phyloP scores from a whole-genome alignment of 768 basidiomycete genomes.

The Boletus insuetus region DNA sequence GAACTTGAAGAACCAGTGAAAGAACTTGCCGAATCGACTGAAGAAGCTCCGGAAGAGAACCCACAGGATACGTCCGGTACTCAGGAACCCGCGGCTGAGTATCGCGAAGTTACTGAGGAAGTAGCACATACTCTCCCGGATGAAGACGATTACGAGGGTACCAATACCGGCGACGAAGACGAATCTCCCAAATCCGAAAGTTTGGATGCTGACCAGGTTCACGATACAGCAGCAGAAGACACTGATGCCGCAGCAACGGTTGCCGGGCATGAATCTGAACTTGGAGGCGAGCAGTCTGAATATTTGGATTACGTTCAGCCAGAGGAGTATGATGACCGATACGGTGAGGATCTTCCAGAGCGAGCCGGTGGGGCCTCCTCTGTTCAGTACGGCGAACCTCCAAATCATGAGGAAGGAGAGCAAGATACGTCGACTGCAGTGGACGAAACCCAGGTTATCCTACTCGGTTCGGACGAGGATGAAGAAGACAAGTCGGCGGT shows the following conservation, averaged over 20 bases:
- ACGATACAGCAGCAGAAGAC: conserved; percentile 22
- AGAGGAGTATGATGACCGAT: conserved; percentile 37
- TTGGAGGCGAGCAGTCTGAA: conserved; percentile 33
- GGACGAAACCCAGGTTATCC: conserved; percentile 15
- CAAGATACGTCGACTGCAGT: conserved; percentile 16
- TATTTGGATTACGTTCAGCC: conserved; percentile 32
- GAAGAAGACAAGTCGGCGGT: conserved; percentile 11
- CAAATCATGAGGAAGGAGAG: conserved; percentile 23
- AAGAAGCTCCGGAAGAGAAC: conserved; percentile 11
- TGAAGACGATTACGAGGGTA: conserved; percentile 21
- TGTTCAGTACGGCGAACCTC: conserved; percentile 16
- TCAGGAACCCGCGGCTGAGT: conserved; percentile 15
- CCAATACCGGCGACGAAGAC: conserved; percentile 17
- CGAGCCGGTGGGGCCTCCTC: conserved; percentile 17
- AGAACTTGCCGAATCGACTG: conserved; percentile 5
- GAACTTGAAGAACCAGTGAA: conserved; percentile 2
- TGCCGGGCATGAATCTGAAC: conserved; percentile 11
- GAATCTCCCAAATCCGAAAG: conserved; percentile 14
- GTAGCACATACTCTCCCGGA: conserved; percentile 17
- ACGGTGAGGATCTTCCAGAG: conserved; percentile 35
- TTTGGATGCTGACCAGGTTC: conserved; percentile 31
- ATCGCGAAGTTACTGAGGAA: conserved; percentile 16
- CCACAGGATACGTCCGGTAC: background rate
- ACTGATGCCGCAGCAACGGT: conserved; percentile 15
- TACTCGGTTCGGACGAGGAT: conserved; percentile 12